Conservation (phyloP, 176 grass and related monocot genomes). For the Ensete ventricosum region DNA sequence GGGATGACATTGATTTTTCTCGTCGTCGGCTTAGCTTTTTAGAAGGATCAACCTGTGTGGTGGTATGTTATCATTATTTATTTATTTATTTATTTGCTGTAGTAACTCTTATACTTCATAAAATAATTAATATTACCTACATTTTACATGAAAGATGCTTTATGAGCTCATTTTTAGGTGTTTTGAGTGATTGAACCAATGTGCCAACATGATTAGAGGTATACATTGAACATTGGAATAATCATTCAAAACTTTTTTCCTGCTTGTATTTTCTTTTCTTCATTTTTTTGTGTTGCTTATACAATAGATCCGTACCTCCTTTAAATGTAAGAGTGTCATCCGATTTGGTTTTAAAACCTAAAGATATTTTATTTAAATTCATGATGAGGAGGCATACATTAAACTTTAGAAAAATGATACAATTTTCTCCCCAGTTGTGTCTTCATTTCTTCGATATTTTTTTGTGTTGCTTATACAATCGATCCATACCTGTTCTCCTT, state of each 20-base stretch:
- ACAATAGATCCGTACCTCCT: too few relatives aligned
- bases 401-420: too few relatives aligned
- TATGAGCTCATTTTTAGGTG: too few relatives aligned
- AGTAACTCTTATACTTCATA: background rate
- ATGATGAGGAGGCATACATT: too few relatives aligned
- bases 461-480: background rate
- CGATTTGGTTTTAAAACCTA: too few relatives aligned
- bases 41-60: slow-evolving; percentile 34
- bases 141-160: too few relatives aligned
- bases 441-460: background rate
- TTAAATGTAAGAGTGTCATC: too few relatives aligned
- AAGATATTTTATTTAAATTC: too few relatives aligned
- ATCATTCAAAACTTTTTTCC: too few relatives aligned
- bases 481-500: background rate
- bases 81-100: background rate
- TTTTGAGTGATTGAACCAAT: too few relatives aligned
- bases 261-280: background rate
- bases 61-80: slow-evolving; percentile 34
- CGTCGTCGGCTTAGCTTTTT: slow-evolving; percentile 60
- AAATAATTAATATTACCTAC: background rate
- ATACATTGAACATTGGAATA: too few relatives aligned
- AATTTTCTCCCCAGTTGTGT: background rate
- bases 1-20: slow-evolving; percentile 93
- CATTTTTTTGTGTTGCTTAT: background rate
- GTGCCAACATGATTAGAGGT: too few relatives aligned